Evolutionary conservation across 2,329 filamentous ascomycete genomes (phyloP).

Genomic region (Cercospora sojina): DNA sequence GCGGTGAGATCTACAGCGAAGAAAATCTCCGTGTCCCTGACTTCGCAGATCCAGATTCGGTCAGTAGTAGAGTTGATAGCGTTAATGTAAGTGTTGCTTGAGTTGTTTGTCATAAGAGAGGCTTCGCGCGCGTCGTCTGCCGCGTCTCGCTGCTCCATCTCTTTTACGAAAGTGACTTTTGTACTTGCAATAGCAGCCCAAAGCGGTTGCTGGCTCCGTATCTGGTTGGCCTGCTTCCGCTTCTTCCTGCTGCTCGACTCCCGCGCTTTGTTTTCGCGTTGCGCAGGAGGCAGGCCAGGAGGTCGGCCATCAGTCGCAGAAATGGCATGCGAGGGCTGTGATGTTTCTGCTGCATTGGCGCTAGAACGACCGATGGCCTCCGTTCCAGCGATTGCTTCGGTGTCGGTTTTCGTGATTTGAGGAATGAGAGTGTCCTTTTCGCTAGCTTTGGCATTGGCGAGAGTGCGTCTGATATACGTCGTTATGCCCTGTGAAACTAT

Average conservation of each 20-base stretch:
- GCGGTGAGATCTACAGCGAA: slow-evolving; percentile 52
- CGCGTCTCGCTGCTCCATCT: slow-evolving; percentile 69
- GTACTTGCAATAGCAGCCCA: slow-evolving; percentile 95
- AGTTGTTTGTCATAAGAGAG: slow-evolving; percentile 70
- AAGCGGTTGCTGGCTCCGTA: slow-evolving; percentile 84
- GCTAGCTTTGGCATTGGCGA: slow-evolving; percentile 40
- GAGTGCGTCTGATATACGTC: slow-evolving; percentile 38
- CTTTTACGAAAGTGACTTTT: slow-evolving; percentile 94
- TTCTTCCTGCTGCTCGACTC: slow-evolving; percentile 71
- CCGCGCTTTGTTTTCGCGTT: slow-evolving; percentile 57
- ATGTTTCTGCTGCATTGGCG: slow-evolving; percentile 26
- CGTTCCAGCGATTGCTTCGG: slow-evolving; percentile 33
- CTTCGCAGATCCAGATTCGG: slow-evolving; percentile 78
- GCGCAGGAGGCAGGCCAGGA: slow-evolving; percentile 52
- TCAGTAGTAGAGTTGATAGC: slow-evolving; percentile 55
- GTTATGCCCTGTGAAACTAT: slow-evolving; percentile 41
- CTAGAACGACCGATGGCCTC: slow-evolving; percentile 25
- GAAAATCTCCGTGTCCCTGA: slow-evolving; percentile 73
- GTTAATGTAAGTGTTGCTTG: slow-evolving; percentile 64
- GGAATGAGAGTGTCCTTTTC: slow-evolving; percentile 35
- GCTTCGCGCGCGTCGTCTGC: slow-evolving; percentile 71
- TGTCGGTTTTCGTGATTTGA: slow-evolving; percentile 33
- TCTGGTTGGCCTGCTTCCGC: slow-evolving; percentile 86
- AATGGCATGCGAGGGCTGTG: slow-evolving; percentile 28
- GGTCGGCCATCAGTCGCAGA: slow-evolving; percentile 50